Evolutionary conservation across 257 asterid species (phyloP), one percentile per base, ranked within the genome.

Genomic region (Voacanga thouarsii): DNA sequence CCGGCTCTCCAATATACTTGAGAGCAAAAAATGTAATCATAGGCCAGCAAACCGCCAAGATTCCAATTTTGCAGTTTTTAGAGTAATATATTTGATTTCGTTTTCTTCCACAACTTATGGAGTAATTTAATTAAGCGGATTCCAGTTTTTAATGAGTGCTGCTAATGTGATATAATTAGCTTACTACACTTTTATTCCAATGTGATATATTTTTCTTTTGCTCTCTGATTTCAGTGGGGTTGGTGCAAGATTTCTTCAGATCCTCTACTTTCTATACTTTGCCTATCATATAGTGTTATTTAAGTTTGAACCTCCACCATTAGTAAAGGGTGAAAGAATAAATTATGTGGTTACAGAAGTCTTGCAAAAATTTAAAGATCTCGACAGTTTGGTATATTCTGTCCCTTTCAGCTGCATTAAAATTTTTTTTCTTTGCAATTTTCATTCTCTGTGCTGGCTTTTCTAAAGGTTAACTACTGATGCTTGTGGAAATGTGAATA

Each of bases 1-100:
- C 30, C 63, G 68, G 75, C 39, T 60, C 65, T 57, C 78, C 80
- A 73, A 63, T 66, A 79, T n/a, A n/a, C 63, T 49, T 77, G 60
- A 19, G 61, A 68, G 74, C 72, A 74, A 80, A 15, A 70, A 75
- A n/a, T 66, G 65, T 56, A 75, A 76, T 77, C 59, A 79, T 51
- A 44, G 1, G 76, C 24, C 66, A 74, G 61, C 76, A 77, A 49
- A 72, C 33, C 45, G 67, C 61, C 64, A 79, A 75, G 80, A 83
- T 79, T 74, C 76, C 72, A n/a, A n/a, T n/a, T 75, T 87, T 84
- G 86, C 88, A 71, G 81, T 84, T 85, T 80, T 86, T 82, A 56
- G 68, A 33, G 75, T 63, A 82, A 80, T 80, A 83, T 79, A 70
- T 70, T 81, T 75, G n/a, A n/a, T n/a, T n/a, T n/a, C n/a, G n/a